Conservation (phyloP, 2,329 filamentous ascomycete species). For the Trichophyton mentagrophytes region DNA sequence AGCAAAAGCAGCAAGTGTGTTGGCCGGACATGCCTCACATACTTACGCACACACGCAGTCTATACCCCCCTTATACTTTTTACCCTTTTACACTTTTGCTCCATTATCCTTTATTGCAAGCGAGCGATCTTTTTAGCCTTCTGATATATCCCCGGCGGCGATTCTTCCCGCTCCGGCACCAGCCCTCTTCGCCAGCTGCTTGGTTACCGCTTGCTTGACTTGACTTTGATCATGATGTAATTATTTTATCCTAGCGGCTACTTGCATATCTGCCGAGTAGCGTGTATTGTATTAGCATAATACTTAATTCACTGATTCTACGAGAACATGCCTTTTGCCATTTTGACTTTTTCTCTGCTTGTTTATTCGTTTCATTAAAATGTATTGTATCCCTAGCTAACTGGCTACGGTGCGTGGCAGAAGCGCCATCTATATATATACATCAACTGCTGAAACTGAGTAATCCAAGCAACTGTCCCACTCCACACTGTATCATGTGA, state of each 20-base stretch:
- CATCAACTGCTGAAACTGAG: neutral
- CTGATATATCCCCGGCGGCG: too few relatives aligned
- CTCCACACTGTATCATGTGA: neutral
- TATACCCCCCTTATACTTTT: too few relatives aligned
- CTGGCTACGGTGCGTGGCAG: neutral
- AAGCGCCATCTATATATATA: neutral
- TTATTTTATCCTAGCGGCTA: neutral
- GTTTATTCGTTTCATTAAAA: too few relatives aligned
- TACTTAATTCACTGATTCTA: neutral
- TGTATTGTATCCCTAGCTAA: neutral
- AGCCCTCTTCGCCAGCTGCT: neutral
- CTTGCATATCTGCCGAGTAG: neutral
- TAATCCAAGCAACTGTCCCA: neutral
- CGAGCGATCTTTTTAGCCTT: neutral
- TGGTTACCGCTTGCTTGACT: neutral
- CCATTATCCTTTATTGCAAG: neutral
- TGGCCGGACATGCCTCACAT: neutral
- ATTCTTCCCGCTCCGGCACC: too few relatives aligned
- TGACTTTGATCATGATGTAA: neutral
- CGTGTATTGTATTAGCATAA: constrained; percentile 3
- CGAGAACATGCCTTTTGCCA: neutral
- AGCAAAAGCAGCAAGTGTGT: neutral
- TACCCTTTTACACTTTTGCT: too few relatives aligned
- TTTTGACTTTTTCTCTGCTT: too few relatives aligned
- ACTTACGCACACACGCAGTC: too few relatives aligned